A percentile compares a stretch with the other conserved stretches of the same genome.
phyloP scores from a whole-genome alignment of 2,329 filamentous ascomycete species.

The Thielaviopsis euricoi region DNA sequence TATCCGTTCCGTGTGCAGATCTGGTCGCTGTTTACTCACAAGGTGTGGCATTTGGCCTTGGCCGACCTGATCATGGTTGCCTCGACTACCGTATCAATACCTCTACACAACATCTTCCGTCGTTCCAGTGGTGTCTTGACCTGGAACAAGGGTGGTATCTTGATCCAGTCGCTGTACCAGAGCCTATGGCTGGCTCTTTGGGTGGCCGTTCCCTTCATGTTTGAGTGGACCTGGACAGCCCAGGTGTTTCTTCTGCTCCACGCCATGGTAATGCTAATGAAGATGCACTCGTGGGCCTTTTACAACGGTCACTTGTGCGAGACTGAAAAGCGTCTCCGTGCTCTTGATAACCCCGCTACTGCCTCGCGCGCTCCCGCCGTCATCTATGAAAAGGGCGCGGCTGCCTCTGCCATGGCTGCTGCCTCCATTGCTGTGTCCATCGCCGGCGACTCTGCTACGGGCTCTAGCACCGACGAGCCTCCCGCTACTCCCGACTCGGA shows the following conservation, averaged over 20 bases:
- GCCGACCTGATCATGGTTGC: slow-evolving; percentile 76
- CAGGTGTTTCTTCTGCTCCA: slow-evolving; percentile 92
- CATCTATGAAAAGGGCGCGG: slow-evolving; percentile 45
- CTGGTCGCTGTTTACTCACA: slow-evolving; percentile 74
- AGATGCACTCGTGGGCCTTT: slow-evolving; percentile 97
- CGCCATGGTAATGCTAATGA: slow-evolving; percentile 86
- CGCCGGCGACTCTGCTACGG: slow-evolving; percentile 11
- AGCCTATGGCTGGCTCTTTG: slow-evolving; percentile 63
- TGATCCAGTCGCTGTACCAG: slow-evolving; percentile 71
- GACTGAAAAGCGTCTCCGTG: slow-evolving; percentile 62
- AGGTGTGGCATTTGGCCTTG: slow-evolving; percentile 71
- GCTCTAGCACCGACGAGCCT: slow-evolving; percentile 16
- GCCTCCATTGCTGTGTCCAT: background rate
- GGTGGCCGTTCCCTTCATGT: slow-evolving; percentile 68
- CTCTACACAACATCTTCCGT: slow-evolving; percentile 54
- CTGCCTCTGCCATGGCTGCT: slow-evolving; percentile 22
- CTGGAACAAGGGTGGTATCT: slow-evolving; percentile 66
- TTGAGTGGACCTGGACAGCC: slow-evolving; percentile 91
- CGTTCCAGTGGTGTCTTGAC: slow-evolving; percentile 36
- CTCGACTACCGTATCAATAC: slow-evolving; percentile 54
- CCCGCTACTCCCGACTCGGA: slow-evolving; percentile 17
- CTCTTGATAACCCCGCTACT: slow-evolving; percentile 61
- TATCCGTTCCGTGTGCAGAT: slow-evolving; percentile 72
- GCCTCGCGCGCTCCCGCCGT: slow-evolving; percentile 50
- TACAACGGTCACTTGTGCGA: slow-evolving; percentile 93